A percentile compares a stretch with the other conserved stretches of the same genome.
These are phyloP conservation scores for Leccinum pachyderme DNA, from an alignment of 1,284 basidiomycete species.

Conservation along the genomic window DNA sequence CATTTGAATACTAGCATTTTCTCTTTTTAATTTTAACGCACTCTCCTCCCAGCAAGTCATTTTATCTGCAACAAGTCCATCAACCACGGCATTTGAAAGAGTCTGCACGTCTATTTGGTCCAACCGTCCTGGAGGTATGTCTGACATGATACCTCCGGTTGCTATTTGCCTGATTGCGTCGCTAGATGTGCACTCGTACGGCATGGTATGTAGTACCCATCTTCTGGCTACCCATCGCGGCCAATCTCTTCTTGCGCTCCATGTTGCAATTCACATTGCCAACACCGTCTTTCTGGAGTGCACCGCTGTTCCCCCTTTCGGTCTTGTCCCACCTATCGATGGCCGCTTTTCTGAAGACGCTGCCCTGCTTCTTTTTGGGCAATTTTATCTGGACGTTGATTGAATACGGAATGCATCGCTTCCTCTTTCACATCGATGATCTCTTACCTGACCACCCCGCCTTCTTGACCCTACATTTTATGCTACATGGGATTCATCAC, in stretches of 20 bases:
- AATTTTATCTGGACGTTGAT: conserved; percentile 93
- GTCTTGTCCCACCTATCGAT: conserved; percentile 46
- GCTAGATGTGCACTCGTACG: conserved; percentile 80
- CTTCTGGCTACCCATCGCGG: conserved; percentile 89
- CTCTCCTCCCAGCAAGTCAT: conserved; percentile 69
- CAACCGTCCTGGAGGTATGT: conserved; percentile 75
- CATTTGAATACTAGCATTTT: not conserved
- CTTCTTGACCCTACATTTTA: conserved; percentile 88
- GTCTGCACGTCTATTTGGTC: conserved; percentile 87
- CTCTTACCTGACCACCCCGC: conserved; percentile 80
- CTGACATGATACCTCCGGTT: not conserved
- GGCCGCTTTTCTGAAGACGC: conserved; percentile 48
- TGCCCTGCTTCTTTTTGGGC: conserved; percentile 74
- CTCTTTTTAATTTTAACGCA: not conserved
- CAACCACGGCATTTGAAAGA: conserved; percentile 90
- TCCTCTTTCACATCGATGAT: conserved; percentile 97
- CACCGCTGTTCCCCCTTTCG: conserved; percentile 55
- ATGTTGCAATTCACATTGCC: conserved; percentile 76
- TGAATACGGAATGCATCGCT: conserved; percentile 95
- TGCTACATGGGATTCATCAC: conserved; percentile 96
- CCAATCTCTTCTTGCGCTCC: conserved; percentile 80
- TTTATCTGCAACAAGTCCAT: conserved; percentile 96
- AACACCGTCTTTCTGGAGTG: conserved; percentile 53
- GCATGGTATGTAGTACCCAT: conserved; percentile 94
- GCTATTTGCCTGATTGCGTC: conserved; percentile 4